These are phyloP conservation scores for Rhytidhysteron rufulum DNA, from an alignment of 2,329 filamentous ascomycete species.

Conservation along the genomic window DNA sequence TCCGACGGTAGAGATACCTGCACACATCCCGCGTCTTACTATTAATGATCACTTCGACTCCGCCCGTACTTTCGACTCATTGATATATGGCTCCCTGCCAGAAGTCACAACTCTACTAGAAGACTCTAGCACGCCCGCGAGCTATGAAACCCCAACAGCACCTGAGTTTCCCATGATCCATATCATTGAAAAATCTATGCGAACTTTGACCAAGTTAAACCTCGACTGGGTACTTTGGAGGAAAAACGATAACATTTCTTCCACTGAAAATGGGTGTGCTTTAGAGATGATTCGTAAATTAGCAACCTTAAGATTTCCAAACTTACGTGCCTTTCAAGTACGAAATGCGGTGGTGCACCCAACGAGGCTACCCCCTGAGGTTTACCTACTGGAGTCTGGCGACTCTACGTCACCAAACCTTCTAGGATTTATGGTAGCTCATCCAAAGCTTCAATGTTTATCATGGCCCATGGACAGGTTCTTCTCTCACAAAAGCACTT, in stretches of 20 bases:
- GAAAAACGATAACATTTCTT: constrained; percentile 8
- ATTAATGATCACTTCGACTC: constrained; percentile 13
- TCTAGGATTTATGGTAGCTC: constrained; percentile 42
- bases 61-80: constrained; percentile 19
- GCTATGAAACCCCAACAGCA: constrained; percentile 3
- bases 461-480: constrained; percentile 47
- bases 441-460: constrained; percentile 41
- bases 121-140: background rate
- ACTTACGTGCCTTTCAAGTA: constrained; percentile 43
- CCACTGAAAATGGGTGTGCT: constrained; percentile 10
- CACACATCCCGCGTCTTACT: constrained; percentile 4
- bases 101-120: constrained; percentile 19
- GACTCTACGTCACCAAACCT: constrained; percentile 18
- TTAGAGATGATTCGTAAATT: constrained; percentile 19
- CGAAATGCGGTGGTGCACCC: constrained; percentile 40
- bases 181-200: constrained; percentile 16
- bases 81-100: constrained; percentile 23
- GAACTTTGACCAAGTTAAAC: constrained; percentile 28
- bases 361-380: constrained; percentile 30
- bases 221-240: constrained; percentile 35
- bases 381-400: constrained; percentile 33
- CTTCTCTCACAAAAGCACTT: constrained; percentile 30
- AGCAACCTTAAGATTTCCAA: constrained; percentile 38
- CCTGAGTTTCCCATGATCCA: constrained; percentile 12
- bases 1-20: constrained; percentile 4